Percentiles rank a stretch among this genome's conserved stretches.
These are phyloP conservation scores for Corchorus capsularis DNA, from an alignment of 345 rosid genomes.

Conservation along the genomic window DNA sequence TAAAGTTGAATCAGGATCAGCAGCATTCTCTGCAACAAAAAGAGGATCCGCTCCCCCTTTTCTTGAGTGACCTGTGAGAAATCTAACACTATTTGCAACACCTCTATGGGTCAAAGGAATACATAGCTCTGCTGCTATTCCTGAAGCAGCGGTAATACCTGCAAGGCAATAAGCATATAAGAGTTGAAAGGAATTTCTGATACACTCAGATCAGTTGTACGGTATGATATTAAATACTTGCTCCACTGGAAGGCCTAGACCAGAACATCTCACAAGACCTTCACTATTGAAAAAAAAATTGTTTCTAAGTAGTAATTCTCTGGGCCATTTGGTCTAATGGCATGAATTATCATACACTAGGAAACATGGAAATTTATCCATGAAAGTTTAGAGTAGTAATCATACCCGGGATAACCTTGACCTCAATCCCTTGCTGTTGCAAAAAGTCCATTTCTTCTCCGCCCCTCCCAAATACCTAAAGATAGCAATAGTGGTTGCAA, in stretches of 20 bases:
- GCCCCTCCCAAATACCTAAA: conserved; percentile 92
- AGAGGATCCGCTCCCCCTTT: conserved; percentile 86
- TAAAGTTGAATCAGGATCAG: conserved; percentile 86
- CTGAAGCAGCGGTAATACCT: conserved; percentile 98
- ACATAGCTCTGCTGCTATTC: conserved; percentile 93
- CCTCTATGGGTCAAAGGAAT: conserved; percentile 95
- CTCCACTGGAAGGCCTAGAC: background rate
- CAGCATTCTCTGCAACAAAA: conserved; percentile 87
- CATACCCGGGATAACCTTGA: conserved; percentile 88
- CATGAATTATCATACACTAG: background rate
- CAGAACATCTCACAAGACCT: background rate
- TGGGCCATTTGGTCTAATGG: background rate
- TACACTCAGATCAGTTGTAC: background rate
- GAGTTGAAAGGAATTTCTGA: background rate
- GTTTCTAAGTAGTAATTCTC: background rate
- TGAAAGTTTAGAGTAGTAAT: background rate
- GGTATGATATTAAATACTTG: background rate
- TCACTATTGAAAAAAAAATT: background rate
- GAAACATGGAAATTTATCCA: background rate
- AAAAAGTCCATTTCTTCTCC: conserved; percentile 99
- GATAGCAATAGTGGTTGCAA: background rate
- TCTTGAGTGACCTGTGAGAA: conserved; percentile 90
- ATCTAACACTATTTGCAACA: conserved; percentile 82
- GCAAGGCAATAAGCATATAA: conserved; percentile 28
- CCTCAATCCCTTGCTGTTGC: conserved; percentile 85